Base-by-base conservation (phyloP, 2,329 filamentous ascomycete genomes). In the Talaromyces sp. region DNA sequence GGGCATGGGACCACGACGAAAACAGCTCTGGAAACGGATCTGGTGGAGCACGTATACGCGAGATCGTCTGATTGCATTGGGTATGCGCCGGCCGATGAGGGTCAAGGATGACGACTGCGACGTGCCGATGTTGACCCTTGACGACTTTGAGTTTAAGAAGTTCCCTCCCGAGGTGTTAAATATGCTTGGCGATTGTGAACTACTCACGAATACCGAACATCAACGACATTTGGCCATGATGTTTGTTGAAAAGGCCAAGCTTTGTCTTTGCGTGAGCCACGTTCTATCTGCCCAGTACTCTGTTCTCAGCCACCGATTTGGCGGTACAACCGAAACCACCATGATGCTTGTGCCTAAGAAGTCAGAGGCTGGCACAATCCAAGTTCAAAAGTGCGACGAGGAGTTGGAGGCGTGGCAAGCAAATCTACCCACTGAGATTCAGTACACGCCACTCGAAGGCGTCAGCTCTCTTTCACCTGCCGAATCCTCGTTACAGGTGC, bases 31-130 rank as follows among this genome's bases (percentile, higher is more conserved):
- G 91, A 97, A 96, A 80, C 86, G 93, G 62, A 95, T 97, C 70
- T 98, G 94, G 94, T 98, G 94, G 94, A 96, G 91, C 36, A 96
- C 92, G 69, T 97, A 96, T 74, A 97, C 97, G 88, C 89, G 93
- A 63, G 94, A 98, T 78, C 90, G 93, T 58, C 84, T 97, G 49
- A 93, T 97, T 68, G 94, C 94, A 1, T 82, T 98, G 13, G 94
- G 94, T 64, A 97, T 97, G 93, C 88, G 94, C 65, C 88, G 94
- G 63, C 93, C 93, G 4, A 97, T 93, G 45, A 86, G 93, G 62
- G 96, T 97, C 78, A 96, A 96, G 82, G 89, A 93, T 67, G 91
- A 95, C 72, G 93, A 97, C 76, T 97, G 92, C 74, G 92, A 97
- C 74, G 93, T 97, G 34, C 92, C 93, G 0, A 95, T 97, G 91